These are phyloP conservation scores for Solanum acaule DNA, from an alignment of 257 asterid genomes.

Conservation along the genomic window DNA sequence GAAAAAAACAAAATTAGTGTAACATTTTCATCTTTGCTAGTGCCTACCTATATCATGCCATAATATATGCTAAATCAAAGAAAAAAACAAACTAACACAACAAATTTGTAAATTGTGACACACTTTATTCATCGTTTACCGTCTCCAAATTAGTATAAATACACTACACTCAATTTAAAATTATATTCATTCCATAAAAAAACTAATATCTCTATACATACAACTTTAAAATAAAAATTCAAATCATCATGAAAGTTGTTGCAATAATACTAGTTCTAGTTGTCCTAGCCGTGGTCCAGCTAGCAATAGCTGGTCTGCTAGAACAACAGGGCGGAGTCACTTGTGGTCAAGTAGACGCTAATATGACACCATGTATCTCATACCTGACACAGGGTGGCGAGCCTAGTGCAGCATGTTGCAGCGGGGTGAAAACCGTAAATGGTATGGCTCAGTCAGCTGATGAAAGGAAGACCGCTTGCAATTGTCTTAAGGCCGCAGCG, in stretches of 20 bases:
- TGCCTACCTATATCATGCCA: neutral
- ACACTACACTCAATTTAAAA: neutral
- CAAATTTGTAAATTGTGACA: neutral
- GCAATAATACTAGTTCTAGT: neutral
- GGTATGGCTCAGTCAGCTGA: conserved; percentile 6
- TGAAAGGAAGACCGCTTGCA: conserved; percentile 20
- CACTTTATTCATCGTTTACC: neutral
- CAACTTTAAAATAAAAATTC: too few species aligned
- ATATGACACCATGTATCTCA: conserved; percentile 19
- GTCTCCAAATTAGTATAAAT: neutral
- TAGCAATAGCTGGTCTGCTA: neutral
- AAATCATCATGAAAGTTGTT: neutral
- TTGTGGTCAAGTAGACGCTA: conserved; percentile 25
- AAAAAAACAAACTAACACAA: neutral
- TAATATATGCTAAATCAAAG: neutral
- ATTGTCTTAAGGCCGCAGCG: conserved; percentile 32
- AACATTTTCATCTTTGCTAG: neutral
- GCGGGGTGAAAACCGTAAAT: conserved; percentile 17
- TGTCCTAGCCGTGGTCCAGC: neutral
- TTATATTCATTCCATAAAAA: neutral
- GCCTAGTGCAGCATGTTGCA: conserved; percentile 19
- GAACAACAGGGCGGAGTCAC: neutral
- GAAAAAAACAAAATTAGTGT: neutral
- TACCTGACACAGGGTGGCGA: conserved; percentile 16
- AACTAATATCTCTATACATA: neutral